These are phyloP conservation scores for Fusarium tupiense DNA, from an alignment of 2,329 filamentous ascomycete genomes.

Conservation along the genomic window DNA sequence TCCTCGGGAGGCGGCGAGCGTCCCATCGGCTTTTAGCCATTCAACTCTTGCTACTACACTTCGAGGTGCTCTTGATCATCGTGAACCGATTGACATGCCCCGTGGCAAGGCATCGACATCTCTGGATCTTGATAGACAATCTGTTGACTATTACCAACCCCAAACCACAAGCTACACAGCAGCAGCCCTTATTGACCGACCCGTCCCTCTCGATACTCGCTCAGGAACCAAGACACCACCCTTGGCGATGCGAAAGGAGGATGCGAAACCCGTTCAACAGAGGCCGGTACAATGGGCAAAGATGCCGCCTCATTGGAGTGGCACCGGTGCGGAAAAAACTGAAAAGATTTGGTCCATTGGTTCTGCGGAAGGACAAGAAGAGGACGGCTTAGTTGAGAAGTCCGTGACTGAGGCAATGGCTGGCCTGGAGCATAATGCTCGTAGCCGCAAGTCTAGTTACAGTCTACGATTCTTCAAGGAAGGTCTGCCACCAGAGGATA, in stretches of 20 bases:
- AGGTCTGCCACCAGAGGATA: constrained; percentile 68
- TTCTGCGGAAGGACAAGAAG: constrained; percentile 58
- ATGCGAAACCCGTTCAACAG: constrained; percentile 19
- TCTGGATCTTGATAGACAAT: constrained; percentile 48
- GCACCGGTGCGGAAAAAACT: constrained; percentile 62
- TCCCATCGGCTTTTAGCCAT: constrained; percentile 47
- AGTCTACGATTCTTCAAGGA: constrained; percentile 75
- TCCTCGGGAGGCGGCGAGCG: constrained; percentile 44
- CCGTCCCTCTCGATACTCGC: constrained; percentile 35
- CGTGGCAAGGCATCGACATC: constrained; percentile 47
- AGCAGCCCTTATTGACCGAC: constrained; percentile 43
- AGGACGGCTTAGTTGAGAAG: constrained; percentile 69
- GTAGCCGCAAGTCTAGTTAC: constrained; percentile 74
- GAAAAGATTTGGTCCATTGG: constrained; percentile 74
- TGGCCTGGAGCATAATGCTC: constrained; percentile 69
- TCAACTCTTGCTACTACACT: constrained; percentile 46
- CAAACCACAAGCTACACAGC: constrained; percentile 40
- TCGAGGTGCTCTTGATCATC: constrained; percentile 50
- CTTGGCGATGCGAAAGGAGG: constrained; percentile 21
- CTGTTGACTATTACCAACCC: constrained; percentile 38
- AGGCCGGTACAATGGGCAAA: constrained; percentile 41
- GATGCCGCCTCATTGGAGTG: constrained; percentile 57
- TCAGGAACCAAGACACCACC: constrained; percentile 24
- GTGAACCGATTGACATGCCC: constrained; percentile 45
- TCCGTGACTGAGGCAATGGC: constrained; percentile 71